These are phyloP conservation scores for Mucor saturninus DNA, from an alignment of 371 early-diverging fungal species.

Conservation along the genomic window DNA sequence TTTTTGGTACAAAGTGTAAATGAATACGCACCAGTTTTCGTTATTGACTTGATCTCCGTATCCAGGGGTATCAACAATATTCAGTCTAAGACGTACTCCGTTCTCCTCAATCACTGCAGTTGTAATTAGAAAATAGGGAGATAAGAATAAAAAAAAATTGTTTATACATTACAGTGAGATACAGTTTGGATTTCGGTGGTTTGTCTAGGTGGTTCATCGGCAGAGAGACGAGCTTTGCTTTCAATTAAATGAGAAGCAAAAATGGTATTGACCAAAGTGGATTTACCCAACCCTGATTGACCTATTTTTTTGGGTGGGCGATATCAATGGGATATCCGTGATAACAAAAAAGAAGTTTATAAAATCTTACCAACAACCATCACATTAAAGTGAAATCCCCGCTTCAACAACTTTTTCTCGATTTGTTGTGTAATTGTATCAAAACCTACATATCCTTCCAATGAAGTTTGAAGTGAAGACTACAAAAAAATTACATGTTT, in stretches of 20 bases:
- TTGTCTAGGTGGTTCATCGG: constrained; percentile 79
- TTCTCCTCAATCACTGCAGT: constrained; percentile 79
- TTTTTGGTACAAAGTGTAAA: neutral
- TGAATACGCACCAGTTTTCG: constrained; percentile 72
- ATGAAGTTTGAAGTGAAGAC: constrained; percentile 48
- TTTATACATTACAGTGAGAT: constrained; percentile 66
- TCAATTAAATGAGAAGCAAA: constrained; percentile 88
- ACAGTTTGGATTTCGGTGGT: constrained; percentile 87
- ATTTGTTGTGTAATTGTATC: constrained; percentile 94
- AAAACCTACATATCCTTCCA: constrained; percentile 90
- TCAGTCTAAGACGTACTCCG: constrained; percentile 82
- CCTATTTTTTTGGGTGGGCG: constrained; percentile 48
- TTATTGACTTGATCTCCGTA: constrained; percentile 88
- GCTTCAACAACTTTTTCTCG: constrained; percentile 89
- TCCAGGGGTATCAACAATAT: constrained; percentile 85
- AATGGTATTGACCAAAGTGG: constrained; percentile 97
- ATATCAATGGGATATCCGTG: no score
- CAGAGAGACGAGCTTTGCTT: constrained; percentile 77
- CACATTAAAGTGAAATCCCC: constrained; percentile 94
- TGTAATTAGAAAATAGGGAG: constrained; percentile 10
- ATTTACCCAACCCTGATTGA: constrained; percentile 98
- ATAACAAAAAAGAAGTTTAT: neutral
- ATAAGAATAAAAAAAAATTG: constrained; percentile 17
- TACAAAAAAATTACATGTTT: constrained; percentile 21
- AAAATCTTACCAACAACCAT: constrained; percentile 84